Evolutionary conservation across 2,329 filamentous ascomycete genomes (phyloP), one percentile per base, ranked within the genome.

Genomic region (Neonectria neomacrospora): DNA sequence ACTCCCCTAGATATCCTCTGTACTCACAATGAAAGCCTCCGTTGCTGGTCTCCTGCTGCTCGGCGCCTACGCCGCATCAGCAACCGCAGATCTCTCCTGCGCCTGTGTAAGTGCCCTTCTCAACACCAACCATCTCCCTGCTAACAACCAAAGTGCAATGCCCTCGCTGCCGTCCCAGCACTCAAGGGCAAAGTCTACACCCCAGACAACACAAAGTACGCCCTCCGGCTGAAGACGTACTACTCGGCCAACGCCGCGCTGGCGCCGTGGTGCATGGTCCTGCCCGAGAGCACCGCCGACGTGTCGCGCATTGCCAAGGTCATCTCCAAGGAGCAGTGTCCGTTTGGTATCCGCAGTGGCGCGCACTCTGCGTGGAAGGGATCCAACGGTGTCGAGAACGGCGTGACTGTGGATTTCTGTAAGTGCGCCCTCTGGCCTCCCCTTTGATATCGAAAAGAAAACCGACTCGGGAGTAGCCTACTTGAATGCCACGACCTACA

Each of bases 311-410:
- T 75, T 26, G 69, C 68, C 8, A 61, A 64, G 51, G 52, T 71
- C 18, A 54, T 75, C 48, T 62, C 53, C 18, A 23, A 56, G 22
- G 58, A 70, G 26, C 37, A 68, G 7, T 75, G 74, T 45, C 67
- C 73, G 3, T 76, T 76, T 58, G 74, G 75, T 8, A 71, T 77
- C 32, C 74, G 75, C 12, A 73, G 72, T 44, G 77, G 74, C 26
- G 77, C 74, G 10, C 78, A 79, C 57, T 70, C 75, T 16, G 67
- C 75, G 5, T 78, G 73, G 67, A 69, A 69, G 20, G 68, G 71
- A 7, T 75, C 71, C 39, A 76, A 73, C 30, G 70, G 69, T 22
- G 64, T 75, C 37, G 59, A 73, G 6, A 44, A 72, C 8, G 75
- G 74, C 41, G 61, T 77, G 11, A 74, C 71, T 8, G 64, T 77